Evolutionary conservation across 2,329 filamentous ascomycete genomes (phyloP).

Genomic region (Grosmannia clavigera): DNA sequence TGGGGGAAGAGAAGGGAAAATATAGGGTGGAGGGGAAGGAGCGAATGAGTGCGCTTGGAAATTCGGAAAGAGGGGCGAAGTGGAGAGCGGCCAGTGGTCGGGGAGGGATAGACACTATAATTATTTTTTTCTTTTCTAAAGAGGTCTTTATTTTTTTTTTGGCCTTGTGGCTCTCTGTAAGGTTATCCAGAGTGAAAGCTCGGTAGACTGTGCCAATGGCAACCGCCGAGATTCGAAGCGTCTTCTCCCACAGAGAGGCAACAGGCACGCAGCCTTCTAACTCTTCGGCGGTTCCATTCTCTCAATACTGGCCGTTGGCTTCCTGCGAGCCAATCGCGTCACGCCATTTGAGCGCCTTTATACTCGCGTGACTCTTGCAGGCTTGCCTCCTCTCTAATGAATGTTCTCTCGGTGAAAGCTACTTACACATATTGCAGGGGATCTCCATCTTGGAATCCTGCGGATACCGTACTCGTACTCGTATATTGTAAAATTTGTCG

Average conservation of each 20-base stretch:
- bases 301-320: neutral
- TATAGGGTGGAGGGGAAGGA: slow-evolving; percentile 12
- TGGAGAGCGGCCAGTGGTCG: neutral
- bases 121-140: slow-evolving; percentile 4
- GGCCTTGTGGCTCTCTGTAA: neutral
- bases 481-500: neutral
- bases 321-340: neutral
- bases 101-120: neutral
- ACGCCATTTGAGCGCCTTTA: neutral
- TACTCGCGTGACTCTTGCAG: neutral
- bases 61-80: slow-evolving; percentile 9
- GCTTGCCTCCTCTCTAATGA: neutral
- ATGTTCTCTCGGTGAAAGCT: no score
- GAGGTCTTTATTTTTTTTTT: neutral
- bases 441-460: no score
- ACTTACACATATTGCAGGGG: no score
- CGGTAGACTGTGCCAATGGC: no score
- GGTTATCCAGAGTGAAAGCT: neutral
- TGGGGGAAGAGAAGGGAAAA: slow-evolving; percentile 6
- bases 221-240: no score
- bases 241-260: no score
- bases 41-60: slow-evolving; percentile 9
- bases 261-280: neutral
- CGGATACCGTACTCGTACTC: no score
- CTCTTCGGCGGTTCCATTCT: neutral